phyloP scores from a whole-genome alignment of 805 yeast genomes.

The Cyberlindnera maritima region DNA sequence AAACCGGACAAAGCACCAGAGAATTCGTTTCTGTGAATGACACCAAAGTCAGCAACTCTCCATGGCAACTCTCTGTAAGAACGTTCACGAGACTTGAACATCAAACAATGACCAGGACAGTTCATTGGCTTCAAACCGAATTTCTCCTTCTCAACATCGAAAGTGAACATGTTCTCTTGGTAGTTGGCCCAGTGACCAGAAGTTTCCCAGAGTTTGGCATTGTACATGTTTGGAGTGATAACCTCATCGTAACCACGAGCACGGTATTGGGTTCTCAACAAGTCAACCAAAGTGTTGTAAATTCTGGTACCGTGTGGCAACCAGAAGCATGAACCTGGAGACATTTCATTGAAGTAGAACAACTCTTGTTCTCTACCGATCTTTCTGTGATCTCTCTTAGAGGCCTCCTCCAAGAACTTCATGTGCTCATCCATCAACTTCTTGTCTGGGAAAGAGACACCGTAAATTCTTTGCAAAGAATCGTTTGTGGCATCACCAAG shows the following conservation, averaged over 20 bases:
- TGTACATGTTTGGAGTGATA: conserved; percentile 98
- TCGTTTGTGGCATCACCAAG: conserved; percentile 91
- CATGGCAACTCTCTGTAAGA: conserved; percentile 96
- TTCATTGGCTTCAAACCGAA: conserved; percentile 95
- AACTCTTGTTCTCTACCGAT: conserved; percentile 96
- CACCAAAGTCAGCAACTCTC: conserved; percentile 99
- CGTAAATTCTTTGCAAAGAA: conserved; percentile 94
- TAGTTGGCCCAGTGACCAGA: conserved; percentile 99
- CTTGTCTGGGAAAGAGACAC: conserved; percentile 98
- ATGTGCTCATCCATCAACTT: conserved; percentile 92
- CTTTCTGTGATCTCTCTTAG: conserved; percentile 93
- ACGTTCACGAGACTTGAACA: conserved; percentile 90
- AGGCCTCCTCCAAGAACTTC: conserved; percentile 93
- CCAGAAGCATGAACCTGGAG: conserved; percentile 99
- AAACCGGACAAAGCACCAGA: conserved; percentile 93
- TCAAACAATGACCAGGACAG: conserved; percentile 90
- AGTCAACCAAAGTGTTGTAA: conserved; percentile 79
- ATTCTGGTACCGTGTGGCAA: conserved; percentile 98
- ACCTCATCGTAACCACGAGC: conserved; percentile 97
- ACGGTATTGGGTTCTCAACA: conserved; percentile 81
- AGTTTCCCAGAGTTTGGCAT: conserved; percentile 95
- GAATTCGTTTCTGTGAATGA: conserved; percentile 93
- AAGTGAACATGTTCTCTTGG: conserved; percentile 95
- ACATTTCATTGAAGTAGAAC: conserved; percentile 92
- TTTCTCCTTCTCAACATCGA: conserved; percentile 94